A percentile compares a stretch with the other conserved stretches of the same genome.
phyloP scores from a whole-genome alignment of 1,139 yeast genomes.

The Debaryomyces udenii region DNA sequence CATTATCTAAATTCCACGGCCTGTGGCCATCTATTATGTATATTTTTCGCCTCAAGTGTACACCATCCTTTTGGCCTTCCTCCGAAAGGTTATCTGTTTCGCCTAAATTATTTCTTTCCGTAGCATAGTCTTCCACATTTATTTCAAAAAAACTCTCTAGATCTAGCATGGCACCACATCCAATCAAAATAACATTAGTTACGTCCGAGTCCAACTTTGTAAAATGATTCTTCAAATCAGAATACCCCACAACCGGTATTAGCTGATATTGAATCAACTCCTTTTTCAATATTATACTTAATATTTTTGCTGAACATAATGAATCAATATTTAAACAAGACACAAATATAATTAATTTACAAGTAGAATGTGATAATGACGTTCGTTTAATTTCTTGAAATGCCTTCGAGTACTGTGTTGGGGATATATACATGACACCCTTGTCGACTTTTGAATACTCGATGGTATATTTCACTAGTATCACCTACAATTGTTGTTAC shows the following conservation, averaged over 20 bases:
- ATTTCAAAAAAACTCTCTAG: constrained; percentile 76
- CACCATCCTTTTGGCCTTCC: constrained; percentile 9
- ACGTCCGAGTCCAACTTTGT: constrained; percentile 70
- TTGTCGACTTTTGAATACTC: background rate
- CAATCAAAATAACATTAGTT: constrained; percentile 76
- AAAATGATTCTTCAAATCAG: constrained; percentile 71
- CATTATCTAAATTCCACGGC: constrained; percentile 94
- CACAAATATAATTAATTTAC: constrained; percentile 84
- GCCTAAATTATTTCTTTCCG: constrained; percentile 11
- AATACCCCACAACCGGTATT: constrained; percentile 92
- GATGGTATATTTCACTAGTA: background rate
- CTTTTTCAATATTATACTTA: constrained; percentile 70
- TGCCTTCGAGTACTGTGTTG: constrained; percentile 59
- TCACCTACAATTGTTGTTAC: background rate
- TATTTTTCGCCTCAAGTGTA: constrained; percentile 33
- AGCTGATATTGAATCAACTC: constrained; percentile 86
- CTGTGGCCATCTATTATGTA: constrained; percentile 90
- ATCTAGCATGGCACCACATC: constrained; percentile 96
- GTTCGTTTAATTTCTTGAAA: constrained; percentile 62
- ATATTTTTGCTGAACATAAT: constrained; percentile 81
- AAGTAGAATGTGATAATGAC: constrained; percentile 83
- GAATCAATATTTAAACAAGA: constrained; percentile 93
- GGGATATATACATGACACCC: constrained; percentile 60
- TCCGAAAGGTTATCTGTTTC: constrained; percentile 12
- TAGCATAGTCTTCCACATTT: constrained; percentile 50